Percentiles rank a stretch among this genome's conserved stretches.
Evolutionary conservation across 768 basidiomycete genomes (phyloP).

Genomic region (Kwoniella sp.): DNA sequence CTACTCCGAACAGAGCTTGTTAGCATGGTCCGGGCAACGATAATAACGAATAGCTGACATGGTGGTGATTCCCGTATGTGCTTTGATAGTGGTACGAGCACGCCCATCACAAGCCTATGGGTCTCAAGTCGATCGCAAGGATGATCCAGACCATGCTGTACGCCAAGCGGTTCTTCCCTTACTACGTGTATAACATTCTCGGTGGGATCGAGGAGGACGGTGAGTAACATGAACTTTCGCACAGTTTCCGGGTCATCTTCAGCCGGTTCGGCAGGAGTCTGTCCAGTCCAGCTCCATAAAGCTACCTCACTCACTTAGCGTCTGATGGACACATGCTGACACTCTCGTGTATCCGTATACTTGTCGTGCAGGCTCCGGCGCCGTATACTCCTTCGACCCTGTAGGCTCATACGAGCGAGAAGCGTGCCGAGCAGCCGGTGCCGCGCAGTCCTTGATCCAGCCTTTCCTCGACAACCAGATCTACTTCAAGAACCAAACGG

Average conservation of each 20-base stretch:
- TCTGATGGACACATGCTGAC: not conserved
- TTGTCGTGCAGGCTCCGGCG: conserved; percentile 71
- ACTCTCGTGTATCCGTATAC: not conserved
- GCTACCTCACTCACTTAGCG: not conserved
- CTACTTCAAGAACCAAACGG: conserved; percentile 93
- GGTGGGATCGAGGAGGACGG: conserved; percentile 96
- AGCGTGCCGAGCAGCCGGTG: conserved; percentile 92
- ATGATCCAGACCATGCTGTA: conserved; percentile 99
- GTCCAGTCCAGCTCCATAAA: not conserved
- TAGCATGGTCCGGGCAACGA: no score
- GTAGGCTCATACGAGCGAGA: conserved; percentile 98
- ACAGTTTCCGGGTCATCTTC: not conserved
- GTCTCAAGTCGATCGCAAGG: conserved; percentile 93
- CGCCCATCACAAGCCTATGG: conserved; percentile 95
- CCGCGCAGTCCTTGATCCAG: conserved; percentile 90
- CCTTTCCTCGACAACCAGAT: conserved; percentile 99
- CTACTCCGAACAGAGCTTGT: no score
- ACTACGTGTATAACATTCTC: conserved; percentile 95
- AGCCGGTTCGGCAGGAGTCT: not conserved
- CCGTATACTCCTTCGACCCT: conserved; percentile 99
- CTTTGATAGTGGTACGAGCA: conserved; percentile 98
- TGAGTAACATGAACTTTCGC: conserved; percentile 57
- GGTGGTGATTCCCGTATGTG: no score
- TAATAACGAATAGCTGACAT: conserved; percentile 1
- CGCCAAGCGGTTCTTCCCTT: conserved; percentile 93